phyloP scores from a whole-genome alignment of 495 filamentous ascomycete species.

The Neurospora sp. region DNA sequence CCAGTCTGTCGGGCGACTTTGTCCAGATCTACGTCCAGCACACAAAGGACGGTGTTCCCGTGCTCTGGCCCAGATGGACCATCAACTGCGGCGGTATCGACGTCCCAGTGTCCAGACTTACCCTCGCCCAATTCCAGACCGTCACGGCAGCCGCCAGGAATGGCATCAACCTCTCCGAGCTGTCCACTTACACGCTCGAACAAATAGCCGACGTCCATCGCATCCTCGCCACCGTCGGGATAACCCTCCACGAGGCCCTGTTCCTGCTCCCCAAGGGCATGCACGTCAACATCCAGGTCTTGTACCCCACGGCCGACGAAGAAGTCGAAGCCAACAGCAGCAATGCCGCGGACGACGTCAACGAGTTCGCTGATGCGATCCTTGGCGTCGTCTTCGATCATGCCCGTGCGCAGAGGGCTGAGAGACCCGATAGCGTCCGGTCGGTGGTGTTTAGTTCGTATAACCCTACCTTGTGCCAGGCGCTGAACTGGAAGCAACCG shows the following conservation, averaged over 20 bases:
- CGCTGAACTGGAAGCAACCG: slow-evolving; percentile 97
- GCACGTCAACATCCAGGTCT: slow-evolving; percentile 76
- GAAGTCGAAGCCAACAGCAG: slow-evolving; percentile 28
- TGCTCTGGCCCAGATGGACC: slow-evolving; percentile 75
- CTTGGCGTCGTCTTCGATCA: slow-evolving; percentile 84
- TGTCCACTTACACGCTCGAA: slow-evolving; percentile 34
- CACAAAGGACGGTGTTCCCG: slow-evolving; percentile 75
- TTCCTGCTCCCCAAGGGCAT: slow-evolving; percentile 60
- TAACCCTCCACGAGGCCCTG: slow-evolving; percentile 66
- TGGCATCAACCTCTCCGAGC: slow-evolving; percentile 33
- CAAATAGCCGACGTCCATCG: slow-evolving; percentile 58
- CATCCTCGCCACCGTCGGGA: slow-evolving; percentile 60
- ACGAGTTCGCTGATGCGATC: slow-evolving; percentile 74
- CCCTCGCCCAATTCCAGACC: slow-evolving; percentile 58
- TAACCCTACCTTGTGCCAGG: slow-evolving; percentile 80
- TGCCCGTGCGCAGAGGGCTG: slow-evolving; percentile 62
- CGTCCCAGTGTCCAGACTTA: slow-evolving; percentile 67
- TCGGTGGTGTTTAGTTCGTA: slow-evolving; percentile 89
- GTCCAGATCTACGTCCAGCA: slow-evolving; percentile 83
- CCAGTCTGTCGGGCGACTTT: slow-evolving; percentile 88
- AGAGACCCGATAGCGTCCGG: slow-evolving; percentile 55
- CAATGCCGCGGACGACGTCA: slow-evolving; percentile 47
- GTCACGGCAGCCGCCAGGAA: slow-evolving; percentile 46
- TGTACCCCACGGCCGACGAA: slow-evolving; percentile 68
- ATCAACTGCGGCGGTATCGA: slow-evolving; percentile 71